Percentiles rank a stretch among this genome's conserved stretches.
phyloP scores from a whole-genome alignment of 164 flowering plant species.

The Nymphaea colorata region DNA sequence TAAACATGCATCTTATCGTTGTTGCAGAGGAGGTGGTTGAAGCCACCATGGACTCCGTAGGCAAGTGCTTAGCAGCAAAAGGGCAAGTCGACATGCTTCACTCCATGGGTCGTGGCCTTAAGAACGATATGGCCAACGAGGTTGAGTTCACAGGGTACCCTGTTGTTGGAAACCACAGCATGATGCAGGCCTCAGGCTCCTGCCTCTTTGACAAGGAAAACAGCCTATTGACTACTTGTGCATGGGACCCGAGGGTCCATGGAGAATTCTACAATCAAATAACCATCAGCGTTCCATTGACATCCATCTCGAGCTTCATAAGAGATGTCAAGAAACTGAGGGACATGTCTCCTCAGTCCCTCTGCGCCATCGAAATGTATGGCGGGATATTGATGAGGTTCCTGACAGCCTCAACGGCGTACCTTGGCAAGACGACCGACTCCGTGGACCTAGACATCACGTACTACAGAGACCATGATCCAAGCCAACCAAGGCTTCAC shows the following conservation, averaged over 20 bases:
- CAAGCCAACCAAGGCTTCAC: background rate
- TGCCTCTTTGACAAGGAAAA: background rate
- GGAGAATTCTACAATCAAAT: background rate
- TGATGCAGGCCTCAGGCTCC: background rate
- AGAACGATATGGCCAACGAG: background rate
- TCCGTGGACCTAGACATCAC: background rate
- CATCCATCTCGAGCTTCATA: background rate
- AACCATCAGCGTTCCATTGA: background rate
- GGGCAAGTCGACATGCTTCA: background rate
- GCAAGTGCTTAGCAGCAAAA: background rate
- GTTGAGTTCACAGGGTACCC: background rate
- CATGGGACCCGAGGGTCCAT: background rate
- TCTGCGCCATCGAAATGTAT: background rate
- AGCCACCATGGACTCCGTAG: background rate
- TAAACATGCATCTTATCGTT: background rate
- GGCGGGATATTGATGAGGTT: background rate
- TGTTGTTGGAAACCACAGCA: background rate
- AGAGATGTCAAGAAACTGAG: background rate
- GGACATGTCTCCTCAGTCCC: background rate
- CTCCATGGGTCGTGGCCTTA: background rate
- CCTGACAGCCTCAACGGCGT: background rate
- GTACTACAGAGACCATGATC: background rate
- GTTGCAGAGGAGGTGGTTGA: background rate
- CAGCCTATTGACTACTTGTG: background rate
- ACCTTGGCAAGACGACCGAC: background rate